Evolutionary conservation across 2,329 filamentous ascomycete genomes (phyloP).

Genomic region (Colletotrichum liriopes): DNA sequence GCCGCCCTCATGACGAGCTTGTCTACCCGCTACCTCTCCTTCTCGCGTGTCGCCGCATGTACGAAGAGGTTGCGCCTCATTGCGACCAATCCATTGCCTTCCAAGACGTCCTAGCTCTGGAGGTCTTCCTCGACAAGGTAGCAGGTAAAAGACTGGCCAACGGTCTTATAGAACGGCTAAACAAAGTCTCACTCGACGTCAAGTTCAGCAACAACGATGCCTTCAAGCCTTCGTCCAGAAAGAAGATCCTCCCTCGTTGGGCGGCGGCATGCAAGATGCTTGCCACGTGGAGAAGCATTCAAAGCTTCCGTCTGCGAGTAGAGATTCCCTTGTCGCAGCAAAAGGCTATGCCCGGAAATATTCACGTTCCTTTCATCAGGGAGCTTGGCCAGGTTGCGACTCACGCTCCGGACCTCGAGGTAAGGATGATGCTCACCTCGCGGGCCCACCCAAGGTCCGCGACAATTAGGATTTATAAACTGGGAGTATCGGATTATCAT

Average conservation of each 20-base stretch:
- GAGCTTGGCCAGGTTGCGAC: slow-evolving; percentile 14
- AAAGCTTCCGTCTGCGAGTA: slow-evolving; percentile 6
- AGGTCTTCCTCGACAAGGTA: slow-evolving; percentile 8
- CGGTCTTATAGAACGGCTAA: slow-evolving; percentile 10
- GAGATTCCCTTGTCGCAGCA: slow-evolving; percentile 24
- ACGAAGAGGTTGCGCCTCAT: slow-evolving; percentile 22
- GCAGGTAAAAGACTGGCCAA: background rate
- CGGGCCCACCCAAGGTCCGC: slow-evolving; percentile 21
- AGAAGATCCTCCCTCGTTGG: slow-evolving; percentile 25
- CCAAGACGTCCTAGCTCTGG: slow-evolving; percentile 21
- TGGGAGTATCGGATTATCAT: background rate
- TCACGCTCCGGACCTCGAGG: background rate
- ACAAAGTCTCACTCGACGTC: slow-evolving; percentile 22
- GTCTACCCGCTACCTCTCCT: slow-evolving; percentile 3
- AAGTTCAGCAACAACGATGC: slow-evolving; percentile 22
- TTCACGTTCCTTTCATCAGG: slow-evolving; percentile 10
- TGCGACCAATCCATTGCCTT: slow-evolving; percentile 30
- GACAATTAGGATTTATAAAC: background rate
- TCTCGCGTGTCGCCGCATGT: slow-evolving; percentile 27
- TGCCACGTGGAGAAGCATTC: background rate
- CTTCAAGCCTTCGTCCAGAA: slow-evolving; percentile 31
- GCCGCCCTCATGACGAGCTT: background rate
- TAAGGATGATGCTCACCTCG: slow-evolving; percentile 25
- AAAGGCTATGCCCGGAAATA: background rate
- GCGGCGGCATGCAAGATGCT: slow-evolving; percentile 16